Evolutionary conservation across 176 grass and related monocot genomes (phyloP), one percentile per base, ranked within the genome.

Genomic region (Pontederia crassipes): DNA sequence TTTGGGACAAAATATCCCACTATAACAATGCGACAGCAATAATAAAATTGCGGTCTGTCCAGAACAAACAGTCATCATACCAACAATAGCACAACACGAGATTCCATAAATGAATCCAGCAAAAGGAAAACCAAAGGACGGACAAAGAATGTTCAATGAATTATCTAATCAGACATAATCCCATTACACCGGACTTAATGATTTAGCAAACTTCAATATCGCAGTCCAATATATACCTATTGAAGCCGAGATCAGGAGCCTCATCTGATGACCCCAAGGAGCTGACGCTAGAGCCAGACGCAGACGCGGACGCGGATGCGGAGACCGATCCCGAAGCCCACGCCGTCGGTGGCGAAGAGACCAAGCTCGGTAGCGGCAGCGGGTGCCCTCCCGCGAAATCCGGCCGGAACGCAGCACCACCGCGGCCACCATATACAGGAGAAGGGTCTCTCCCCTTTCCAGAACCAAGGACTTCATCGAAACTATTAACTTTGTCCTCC

Each of bases 251-350:
- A 57, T 87, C 83, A 28, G 48, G 58, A 9, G 54, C 73, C 45
- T 92, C 86, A 28, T 95, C 90, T 17, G 86, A 55, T 17, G 82
- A 86, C 55, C 72, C 86, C 18, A 73, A 86, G 28, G 90, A 95
- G 58, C 72, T 74, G 29, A 65, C 35, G 60, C 86, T 81, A 3
- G 79, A 95, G 8, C 17, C 79, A 9, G 82, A 82, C 24, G 46
- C 68, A 6, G 83, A 71, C 20, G 20, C 20, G 6, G 79, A 95
- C 10, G 26, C 79, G 10, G 82, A 82, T 17, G 46, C 68, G 8
- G 83, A 71, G 14, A 69, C 68, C 12, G 57, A 79, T 12, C 59
- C 52, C 58, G 75, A 59, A 4, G 32, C 81, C 10, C 10, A 27
- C 27, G 48, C 52, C 9, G 54, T 65, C 17, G 85, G 80, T 8